Percentiles rank a stretch among this genome's conserved stretches.
These are phyloP conservation scores for Hawksworthiomyces lignivorus DNA, from an alignment of 2,329 filamentous ascomycete species.

Conservation along the genomic window DNA sequence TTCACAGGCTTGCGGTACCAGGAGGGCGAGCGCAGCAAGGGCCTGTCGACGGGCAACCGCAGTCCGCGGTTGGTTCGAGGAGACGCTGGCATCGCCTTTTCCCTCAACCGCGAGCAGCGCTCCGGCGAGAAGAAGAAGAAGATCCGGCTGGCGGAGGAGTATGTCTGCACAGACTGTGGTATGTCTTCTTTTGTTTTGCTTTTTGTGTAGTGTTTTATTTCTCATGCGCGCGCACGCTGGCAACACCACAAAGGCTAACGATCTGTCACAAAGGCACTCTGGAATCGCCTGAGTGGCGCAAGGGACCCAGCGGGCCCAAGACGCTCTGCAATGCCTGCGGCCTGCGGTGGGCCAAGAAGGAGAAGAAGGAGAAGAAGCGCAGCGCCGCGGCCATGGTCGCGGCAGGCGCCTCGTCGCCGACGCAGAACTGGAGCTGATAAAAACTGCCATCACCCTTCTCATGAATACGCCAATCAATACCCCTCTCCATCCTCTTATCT, in stretches of 20 bases:
- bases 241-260: no score
- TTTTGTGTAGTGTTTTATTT: no score
- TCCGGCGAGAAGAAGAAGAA: constrained; percentile 80
- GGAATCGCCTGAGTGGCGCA: constrained; percentile 93
- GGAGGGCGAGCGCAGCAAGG: constrained; percentile 80
- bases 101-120: constrained; percentile 66
- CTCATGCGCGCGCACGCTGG: no score
- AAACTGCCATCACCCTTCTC: no score
- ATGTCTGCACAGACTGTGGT: constrained; percentile 93
- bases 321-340: constrained; percentile 95
- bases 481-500: no score
- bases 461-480: no score
- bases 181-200: constrained; percentile 28
- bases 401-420: not conserved
- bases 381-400: constrained; percentile 13
- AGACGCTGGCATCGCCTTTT: constrained; percentile 79
- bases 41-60: constrained; percentile 78
- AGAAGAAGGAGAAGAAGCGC: constrained; percentile 55
- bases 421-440: not conserved
- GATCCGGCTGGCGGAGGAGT: constrained; percentile 75
- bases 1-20: constrained; percentile 81
- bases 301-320: constrained; percentile 86
- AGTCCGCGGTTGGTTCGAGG: constrained; percentile 77
- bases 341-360: constrained; percentile 67
- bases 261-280: constrained; percentile 59